These are phyloP conservation scores for Pleurozium schreberi DNA, from an alignment of 225 moss, liverwort and hornwort genomes.

Conservation along the genomic window DNA sequence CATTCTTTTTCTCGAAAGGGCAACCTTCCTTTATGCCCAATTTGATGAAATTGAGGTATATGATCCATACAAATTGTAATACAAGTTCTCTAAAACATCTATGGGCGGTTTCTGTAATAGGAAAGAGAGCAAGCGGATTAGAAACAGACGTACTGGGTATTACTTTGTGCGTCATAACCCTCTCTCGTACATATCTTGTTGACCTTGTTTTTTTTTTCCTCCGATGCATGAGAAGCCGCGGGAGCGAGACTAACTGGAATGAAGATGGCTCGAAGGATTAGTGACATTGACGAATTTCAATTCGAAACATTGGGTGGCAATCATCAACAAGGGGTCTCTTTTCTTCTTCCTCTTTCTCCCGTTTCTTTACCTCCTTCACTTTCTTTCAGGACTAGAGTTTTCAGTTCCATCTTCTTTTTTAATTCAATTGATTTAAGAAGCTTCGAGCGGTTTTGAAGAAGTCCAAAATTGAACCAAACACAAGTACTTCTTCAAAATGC, in stretches of 20 bases:
- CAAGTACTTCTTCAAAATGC: neutral
- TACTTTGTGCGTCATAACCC: neutral
- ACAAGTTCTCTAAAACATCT: neutral
- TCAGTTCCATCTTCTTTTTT: neutral
- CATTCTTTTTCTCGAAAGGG: neutral
- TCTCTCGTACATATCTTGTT: neutral
- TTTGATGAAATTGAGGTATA: neutral
- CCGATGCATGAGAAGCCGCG: conserved; percentile 49
- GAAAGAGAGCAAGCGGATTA: neutral
- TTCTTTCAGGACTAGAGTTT: neutral
- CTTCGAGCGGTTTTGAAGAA: neutral
- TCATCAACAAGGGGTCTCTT: conserved; percentile 81
- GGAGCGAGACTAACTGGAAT: conserved; percentile 87
- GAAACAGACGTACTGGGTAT: neutral
- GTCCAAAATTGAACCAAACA: neutral
- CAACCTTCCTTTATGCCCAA: neutral
- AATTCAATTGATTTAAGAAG: neutral
- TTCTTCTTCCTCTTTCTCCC: neutral
- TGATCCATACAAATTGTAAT: neutral
- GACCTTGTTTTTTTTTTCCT: neutral
- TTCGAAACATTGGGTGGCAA: conserved; percentile 73
- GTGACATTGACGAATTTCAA: conserved; percentile 84
- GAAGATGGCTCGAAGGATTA: conserved; percentile 89
- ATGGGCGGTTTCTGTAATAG: too few relatives aligned
- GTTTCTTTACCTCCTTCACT: neutral